Percentiles rank a stretch among this genome's conserved stretches.
These are phyloP conservation scores for Penicillium sp. DNA, from an alignment of 2,329 filamentous ascomycete species.

Conservation along the genomic window DNA sequence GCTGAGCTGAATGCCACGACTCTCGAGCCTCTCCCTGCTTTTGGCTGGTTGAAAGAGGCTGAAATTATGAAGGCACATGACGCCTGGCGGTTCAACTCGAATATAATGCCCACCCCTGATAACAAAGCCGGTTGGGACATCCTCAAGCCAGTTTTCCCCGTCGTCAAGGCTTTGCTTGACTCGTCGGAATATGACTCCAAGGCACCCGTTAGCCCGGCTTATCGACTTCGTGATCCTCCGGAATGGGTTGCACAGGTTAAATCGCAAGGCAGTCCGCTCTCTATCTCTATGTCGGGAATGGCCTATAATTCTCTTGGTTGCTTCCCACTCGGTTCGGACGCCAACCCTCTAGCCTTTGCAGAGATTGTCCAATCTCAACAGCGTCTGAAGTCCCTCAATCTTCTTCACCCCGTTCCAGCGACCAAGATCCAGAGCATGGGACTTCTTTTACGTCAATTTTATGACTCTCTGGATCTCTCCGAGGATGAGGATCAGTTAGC, in stretches of 20 bases:
- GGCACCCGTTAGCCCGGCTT: slow-evolving; percentile 5
- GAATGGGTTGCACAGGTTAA: slow-evolving; percentile 34
- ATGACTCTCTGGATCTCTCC: slow-evolving; percentile 25
- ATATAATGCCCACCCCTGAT: slow-evolving; percentile 20
- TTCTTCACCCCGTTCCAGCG: slow-evolving; percentile 40
- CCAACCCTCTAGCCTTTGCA: slow-evolving; percentile 41
- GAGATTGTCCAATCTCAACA: slow-evolving; percentile 46
- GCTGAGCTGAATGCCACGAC: slow-evolving; percentile 31
- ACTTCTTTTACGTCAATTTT: slow-evolving; percentile 31
- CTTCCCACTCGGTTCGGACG: slow-evolving; percentile 47
- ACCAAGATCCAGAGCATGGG: slow-evolving; percentile 37
- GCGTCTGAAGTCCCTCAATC: slow-evolving; percentile 40
- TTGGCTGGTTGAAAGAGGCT: slow-evolving; percentile 48
- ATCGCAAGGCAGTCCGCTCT: slow-evolving; percentile 37
- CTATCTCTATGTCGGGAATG: slow-evolving; percentile 37
- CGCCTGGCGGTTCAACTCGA: slow-evolving; percentile 38
- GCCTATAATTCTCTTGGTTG: slow-evolving; percentile 44
- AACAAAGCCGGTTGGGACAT: slow-evolving; percentile 26
- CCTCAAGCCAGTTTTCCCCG: slow-evolving; percentile 28
- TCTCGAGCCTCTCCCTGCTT: slow-evolving; percentile 44
- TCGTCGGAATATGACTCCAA: slow-evolving; percentile 23
- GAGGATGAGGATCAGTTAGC: slow-evolving; percentile 23
- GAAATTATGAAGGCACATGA: slow-evolving; percentile 46
- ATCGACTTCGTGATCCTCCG: slow-evolving; percentile 28
- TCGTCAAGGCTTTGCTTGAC: slow-evolving; percentile 24